Conservation (phyloP, 106 monocot species). For the Acorus gramineus region DNA sequence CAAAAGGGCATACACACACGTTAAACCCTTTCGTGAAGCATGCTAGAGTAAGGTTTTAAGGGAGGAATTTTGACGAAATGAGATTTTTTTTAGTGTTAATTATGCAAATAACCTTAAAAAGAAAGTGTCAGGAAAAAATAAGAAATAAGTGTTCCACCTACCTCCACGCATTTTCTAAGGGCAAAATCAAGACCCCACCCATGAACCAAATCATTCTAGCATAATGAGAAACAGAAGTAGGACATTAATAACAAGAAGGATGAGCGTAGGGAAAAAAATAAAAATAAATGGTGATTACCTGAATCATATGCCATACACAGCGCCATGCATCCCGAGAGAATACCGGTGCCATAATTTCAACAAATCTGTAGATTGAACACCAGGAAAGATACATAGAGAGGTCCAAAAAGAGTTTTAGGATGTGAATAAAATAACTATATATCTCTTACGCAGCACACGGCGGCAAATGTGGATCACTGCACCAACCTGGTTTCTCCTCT, state of each 20-base stretch:
- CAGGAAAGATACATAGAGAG: background rate
- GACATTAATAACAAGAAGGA: background rate
- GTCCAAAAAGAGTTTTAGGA: no score
- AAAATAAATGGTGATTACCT: conserved; percentile 13
- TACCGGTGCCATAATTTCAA: conserved; percentile 50
- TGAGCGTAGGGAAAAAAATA: background rate
- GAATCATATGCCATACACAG: conserved; percentile 52
- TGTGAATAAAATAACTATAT: no score
- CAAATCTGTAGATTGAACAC: conserved; percentile 22
- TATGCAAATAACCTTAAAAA: no score
- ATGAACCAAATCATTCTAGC: conserved; percentile 63
- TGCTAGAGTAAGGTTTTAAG: no score
- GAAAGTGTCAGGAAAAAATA: background rate
- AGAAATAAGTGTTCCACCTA: conserved; percentile 1
- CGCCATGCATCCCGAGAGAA: conserved; percentile 11
- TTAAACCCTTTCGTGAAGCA: no score
- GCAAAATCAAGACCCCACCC: conserved; percentile 69
- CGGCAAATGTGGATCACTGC: conserved; percentile 11
- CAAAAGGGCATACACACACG: no score
- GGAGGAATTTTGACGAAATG: no score
- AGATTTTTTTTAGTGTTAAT: no score
- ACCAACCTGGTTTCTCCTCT: conserved; percentile 48
- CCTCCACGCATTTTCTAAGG: conserved; percentile 54
- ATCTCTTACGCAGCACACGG: conserved; percentile 12
- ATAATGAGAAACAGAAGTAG: background rate